These are phyloP conservation scores for Stenocarpella maydis DNA, from an alignment of 2,329 filamentous ascomycete species.

Conservation along the genomic window DNA sequence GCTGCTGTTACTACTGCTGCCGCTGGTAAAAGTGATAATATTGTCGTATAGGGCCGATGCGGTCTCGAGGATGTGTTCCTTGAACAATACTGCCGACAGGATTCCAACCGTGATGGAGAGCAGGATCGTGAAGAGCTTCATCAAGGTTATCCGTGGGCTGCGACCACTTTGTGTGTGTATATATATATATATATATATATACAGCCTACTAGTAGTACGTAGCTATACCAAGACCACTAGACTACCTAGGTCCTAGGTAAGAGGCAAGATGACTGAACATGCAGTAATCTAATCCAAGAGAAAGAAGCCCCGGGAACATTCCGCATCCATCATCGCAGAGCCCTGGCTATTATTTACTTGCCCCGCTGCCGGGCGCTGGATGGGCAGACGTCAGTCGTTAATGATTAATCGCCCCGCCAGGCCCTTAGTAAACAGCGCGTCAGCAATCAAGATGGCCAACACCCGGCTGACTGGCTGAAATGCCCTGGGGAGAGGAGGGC, in stretches of 20 bases:
- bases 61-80: conserved; percentile 43
- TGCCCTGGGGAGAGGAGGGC: neutral
- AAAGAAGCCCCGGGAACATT: conserved; percentile 2
- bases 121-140: conserved; percentile 50
- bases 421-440: conserved; percentile 26
- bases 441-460: conserved; percentile 18
- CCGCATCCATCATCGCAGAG: neutral
- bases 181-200: neutral
- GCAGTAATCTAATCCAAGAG: neutral
- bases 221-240: neutral
- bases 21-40: neutral
- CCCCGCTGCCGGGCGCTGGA: neutral
- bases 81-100: conserved; percentile 46
- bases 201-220: too few relatives aligned
- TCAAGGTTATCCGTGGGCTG: conserved; percentile 35
- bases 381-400: neutral
- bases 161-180: neutral
- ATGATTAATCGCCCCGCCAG: conserved; percentile 7
- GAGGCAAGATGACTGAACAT: conserved; percentile 3
- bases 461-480: neutral
- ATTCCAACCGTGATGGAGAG: conserved; percentile 50
- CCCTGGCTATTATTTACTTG: neutral
- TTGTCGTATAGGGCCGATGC: conserved; percentile 38
- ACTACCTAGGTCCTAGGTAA: too few relatives aligned
- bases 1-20: conserved; percentile 34